Evolutionary conservation across 192 early-diverging fungal genomes (phyloP).

Genomic region (Lunasporangiospora selenospora): DNA sequence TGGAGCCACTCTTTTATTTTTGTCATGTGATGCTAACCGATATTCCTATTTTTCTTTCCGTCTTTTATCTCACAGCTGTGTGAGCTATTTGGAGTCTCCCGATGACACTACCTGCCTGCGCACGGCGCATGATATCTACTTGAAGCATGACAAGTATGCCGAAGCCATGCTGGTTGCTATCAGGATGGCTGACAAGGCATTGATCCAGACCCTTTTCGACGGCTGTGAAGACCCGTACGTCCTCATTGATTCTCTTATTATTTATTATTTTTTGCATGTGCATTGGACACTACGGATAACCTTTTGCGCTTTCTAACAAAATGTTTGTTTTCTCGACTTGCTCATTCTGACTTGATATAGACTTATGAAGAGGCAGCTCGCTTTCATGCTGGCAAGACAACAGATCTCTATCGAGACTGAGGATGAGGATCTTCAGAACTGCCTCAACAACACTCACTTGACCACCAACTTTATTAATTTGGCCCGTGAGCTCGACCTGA

Average conservation of each 20-base stretch:
- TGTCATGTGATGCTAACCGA: neutral
- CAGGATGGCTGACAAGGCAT: conserved; percentile 77
- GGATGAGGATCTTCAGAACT: conserved; percentile 85
- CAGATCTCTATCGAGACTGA: conserved; percentile 83
- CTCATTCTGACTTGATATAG: conserved; percentile 36
- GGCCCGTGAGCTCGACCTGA: conserved; percentile 91
- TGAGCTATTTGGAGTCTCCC: conserved; percentile 89
- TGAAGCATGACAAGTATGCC: conserved; percentile 78
- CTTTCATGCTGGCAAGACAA: conserved; percentile 91
- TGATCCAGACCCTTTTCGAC: conserved; percentile 90
- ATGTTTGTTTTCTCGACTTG: neutral
- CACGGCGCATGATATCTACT: conserved; percentile 92
- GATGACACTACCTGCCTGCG: conserved; percentile 85
- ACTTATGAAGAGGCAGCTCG: conserved; percentile 92
- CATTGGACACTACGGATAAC: neutral
- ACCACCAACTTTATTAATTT: conserved; percentile 90
- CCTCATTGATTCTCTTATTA: neutral
- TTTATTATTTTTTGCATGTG: neutral
- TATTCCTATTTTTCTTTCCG: neutral
- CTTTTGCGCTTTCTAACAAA: neutral
- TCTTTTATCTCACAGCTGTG: conserved; percentile 68
- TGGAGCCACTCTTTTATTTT: neutral
- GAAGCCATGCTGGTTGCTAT: conserved; percentile 90
- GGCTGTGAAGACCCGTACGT: conserved; percentile 77
- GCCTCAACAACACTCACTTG: conserved; percentile 88